Percentiles rank a stretch among this genome's conserved stretches.
These are phyloP conservation scores for Panus rudis DNA, from an alignment of 768 basidiomycete genomes.

Conservation along the genomic window DNA sequence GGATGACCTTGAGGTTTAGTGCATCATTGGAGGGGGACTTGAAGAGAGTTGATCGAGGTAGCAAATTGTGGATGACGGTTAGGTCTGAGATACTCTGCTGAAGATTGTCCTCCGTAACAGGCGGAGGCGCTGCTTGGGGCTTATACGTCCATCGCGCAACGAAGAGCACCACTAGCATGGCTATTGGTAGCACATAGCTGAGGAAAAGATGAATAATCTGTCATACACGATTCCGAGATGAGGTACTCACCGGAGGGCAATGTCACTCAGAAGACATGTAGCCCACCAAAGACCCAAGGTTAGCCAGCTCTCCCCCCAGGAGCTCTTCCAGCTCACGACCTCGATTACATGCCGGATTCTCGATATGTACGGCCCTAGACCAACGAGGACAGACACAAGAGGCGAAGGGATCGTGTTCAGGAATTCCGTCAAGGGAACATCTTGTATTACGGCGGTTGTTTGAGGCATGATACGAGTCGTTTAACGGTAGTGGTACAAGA, in stretches of 20 bases:
- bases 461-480: too few species aligned
- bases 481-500: background rate
- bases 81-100: slow-evolving; percentile 58
- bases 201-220: background rate
- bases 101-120: slow-evolving; percentile 49
- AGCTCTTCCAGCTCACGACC: slow-evolving; percentile 48
- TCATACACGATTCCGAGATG: background rate
- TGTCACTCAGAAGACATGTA: slow-evolving; percentile 47
- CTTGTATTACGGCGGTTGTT: too few species aligned
- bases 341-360: slow-evolving; percentile 36
- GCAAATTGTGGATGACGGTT: slow-evolving; percentile 51
- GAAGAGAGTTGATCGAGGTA: slow-evolving; percentile 35
- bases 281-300: slow-evolving; percentile 73
- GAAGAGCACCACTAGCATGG: slow-evolving; percentile 33
- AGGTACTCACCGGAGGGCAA: slow-evolving; percentile 38
- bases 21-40: slow-evolving; percentile 24
- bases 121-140: slow-evolving; percentile 16
- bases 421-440: slow-evolving; percentile 38
- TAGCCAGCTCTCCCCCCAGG: slow-evolving; percentile 60
- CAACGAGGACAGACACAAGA: slow-evolving; percentile 53
- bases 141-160: slow-evolving; percentile 21
- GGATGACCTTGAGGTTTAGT: slow-evolving; percentile 28
- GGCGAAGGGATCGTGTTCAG: slow-evolving; percentile 54
- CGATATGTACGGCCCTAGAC: slow-evolving; percentile 50
- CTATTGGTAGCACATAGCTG: slow-evolving; percentile 56